Percentiles rank a stretch among this genome's conserved stretches.
Evolutionary conservation across 495 filamentous ascomycete species (phyloP).

Genomic region (Penicillium angulare): DNA sequence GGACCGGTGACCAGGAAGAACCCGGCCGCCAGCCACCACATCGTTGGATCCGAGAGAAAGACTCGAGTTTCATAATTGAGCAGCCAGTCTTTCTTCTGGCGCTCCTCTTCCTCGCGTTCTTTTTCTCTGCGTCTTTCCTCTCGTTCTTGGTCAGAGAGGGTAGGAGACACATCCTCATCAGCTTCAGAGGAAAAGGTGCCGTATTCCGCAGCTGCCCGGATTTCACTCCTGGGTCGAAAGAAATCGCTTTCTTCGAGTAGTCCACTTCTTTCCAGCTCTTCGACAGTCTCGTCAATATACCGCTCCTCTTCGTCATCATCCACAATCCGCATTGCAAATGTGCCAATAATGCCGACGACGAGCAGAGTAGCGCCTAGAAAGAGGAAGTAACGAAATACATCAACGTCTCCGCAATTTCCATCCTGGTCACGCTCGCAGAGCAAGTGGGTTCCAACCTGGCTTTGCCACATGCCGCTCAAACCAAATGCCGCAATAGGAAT

Average conservation of each 20-base stretch:
- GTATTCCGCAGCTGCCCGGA: conserved; percentile 42
- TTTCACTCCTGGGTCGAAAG: conserved; percentile 47
- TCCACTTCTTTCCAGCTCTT: conserved; percentile 80
- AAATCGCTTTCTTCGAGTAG: conserved; percentile 70
- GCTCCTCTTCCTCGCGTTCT: conserved; percentile 60
- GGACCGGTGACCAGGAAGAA: conserved; percentile 94
- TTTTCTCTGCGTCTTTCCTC: conserved; percentile 48
- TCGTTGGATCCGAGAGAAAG: conserved; percentile 83
- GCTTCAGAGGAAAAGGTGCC: conserved; percentile 47
- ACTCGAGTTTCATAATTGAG: conserved; percentile 81
- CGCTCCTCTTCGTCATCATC: conserved; percentile 58
- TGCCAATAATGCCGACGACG: conserved; percentile 68
- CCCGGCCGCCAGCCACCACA: conserved; percentile 90
- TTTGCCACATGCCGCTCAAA: conserved; percentile 91
- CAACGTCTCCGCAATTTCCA: conserved; percentile 70
- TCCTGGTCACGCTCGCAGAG: conserved; percentile 64
- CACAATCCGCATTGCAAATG: conserved; percentile 67
- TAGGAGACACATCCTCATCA: conserved; percentile 28
- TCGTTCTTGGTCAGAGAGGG: conserved; percentile 45
- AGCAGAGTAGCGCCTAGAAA: conserved; percentile 70
- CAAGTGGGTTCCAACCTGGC: conserved; percentile 78
- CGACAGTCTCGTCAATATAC: conserved; percentile 81
- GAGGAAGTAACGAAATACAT: conserved; percentile 82
- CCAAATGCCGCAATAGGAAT: conserved; percentile 91
- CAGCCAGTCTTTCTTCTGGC: conserved; percentile 76